Evolutionary conservation across 768 basidiomycete species (phyloP).

Genomic region (Podaxis sp.): DNA sequence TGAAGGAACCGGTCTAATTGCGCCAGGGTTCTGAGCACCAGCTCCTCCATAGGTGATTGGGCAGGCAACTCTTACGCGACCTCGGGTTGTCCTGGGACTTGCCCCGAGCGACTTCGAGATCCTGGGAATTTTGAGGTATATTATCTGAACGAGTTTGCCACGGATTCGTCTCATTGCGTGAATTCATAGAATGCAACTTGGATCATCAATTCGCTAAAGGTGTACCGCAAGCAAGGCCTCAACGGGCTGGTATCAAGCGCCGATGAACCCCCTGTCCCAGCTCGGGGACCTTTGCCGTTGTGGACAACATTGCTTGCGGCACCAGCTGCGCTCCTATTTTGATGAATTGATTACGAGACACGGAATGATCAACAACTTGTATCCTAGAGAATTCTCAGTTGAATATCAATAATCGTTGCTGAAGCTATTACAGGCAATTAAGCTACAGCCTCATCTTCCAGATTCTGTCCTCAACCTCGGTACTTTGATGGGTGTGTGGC

Average conservation of each 20-base stretch:
- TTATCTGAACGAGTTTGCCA: slow-evolving; percentile 15
- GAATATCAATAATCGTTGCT: neutral
- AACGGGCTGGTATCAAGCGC: slow-evolving; percentile 21
- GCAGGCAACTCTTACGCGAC: slow-evolving; percentile 80
- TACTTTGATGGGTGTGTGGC: slow-evolving; percentile 33
- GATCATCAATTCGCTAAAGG: slow-evolving; percentile 78
- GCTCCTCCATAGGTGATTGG: slow-evolving; percentile 62
- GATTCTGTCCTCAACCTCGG: slow-evolving; percentile 39
- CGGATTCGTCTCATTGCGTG: neutral
- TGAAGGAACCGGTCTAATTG: neutral
- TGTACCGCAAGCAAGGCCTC: slow-evolving; percentile 62
- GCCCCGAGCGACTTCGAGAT: slow-evolving; percentile 58
- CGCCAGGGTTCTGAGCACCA: neutral
- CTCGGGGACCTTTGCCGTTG: neutral
- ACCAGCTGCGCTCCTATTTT: neutral
- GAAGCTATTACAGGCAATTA: neutral
- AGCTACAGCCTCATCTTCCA: slow-evolving; percentile 61
- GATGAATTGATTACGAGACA: neutral
- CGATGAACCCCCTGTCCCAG: neutral
- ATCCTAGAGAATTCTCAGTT: neutral
- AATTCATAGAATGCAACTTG: slow-evolving; percentile 70
- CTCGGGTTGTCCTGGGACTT: slow-evolving; percentile 74
- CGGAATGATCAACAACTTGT: neutral
- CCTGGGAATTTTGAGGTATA: slow-evolving; percentile 72
- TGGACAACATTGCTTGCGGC: slow-evolving; percentile 6